These are phyloP conservation scores for Apiospora koreana DNA, from an alignment of 2,329 filamentous ascomycete genomes.

Conservation along the genomic window DNA sequence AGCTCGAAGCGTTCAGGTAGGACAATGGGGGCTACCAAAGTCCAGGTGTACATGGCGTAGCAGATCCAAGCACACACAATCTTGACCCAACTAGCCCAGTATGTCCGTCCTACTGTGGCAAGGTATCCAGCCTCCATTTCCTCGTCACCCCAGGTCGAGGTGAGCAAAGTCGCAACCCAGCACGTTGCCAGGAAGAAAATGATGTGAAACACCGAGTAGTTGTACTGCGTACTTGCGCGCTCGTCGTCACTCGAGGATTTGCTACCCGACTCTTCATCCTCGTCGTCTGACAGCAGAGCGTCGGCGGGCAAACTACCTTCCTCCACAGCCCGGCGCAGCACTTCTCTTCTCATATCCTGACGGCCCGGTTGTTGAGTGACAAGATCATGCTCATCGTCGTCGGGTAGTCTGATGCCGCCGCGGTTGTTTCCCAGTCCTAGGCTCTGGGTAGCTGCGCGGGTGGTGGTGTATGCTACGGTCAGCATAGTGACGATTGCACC, in stretches of 20 bases:
- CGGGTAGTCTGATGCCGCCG: constrained; percentile 61
- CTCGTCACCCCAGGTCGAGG: constrained; percentile 35
- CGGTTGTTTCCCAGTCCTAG: constrained; percentile 67
- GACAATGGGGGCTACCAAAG: constrained; percentile 80
- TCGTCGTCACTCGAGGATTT: constrained; percentile 81
- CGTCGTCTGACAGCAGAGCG: constrained; percentile 74
- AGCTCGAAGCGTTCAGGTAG: constrained; percentile 84
- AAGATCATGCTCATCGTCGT: constrained; percentile 82
- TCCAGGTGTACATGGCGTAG: constrained; percentile 94
- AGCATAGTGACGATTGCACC: constrained; percentile 96
- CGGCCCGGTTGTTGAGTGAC: constrained; percentile 84
- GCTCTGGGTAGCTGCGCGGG: constrained; percentile 89
- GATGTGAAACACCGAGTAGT: constrained; percentile 92
- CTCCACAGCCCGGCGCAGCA: constrained; percentile 87
- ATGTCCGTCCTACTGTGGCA: constrained; percentile 88
- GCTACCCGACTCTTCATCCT: constrained; percentile 64
- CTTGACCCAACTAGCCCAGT: constrained; percentile 99
- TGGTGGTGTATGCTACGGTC: constrained; percentile 96
- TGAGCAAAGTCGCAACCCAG: constrained; percentile 92
- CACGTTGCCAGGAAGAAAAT: constrained; percentile 97
- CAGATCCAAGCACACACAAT: constrained; percentile 97
- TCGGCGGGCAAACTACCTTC: constrained; percentile 90
- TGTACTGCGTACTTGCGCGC: constrained; percentile 87
- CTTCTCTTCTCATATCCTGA: constrained; percentile 90
- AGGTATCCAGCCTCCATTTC: constrained; percentile 78